phyloP scores from a whole-genome alignment of 1,284 basidiomycete genomes.

The Neolentinus lepideus region DNA sequence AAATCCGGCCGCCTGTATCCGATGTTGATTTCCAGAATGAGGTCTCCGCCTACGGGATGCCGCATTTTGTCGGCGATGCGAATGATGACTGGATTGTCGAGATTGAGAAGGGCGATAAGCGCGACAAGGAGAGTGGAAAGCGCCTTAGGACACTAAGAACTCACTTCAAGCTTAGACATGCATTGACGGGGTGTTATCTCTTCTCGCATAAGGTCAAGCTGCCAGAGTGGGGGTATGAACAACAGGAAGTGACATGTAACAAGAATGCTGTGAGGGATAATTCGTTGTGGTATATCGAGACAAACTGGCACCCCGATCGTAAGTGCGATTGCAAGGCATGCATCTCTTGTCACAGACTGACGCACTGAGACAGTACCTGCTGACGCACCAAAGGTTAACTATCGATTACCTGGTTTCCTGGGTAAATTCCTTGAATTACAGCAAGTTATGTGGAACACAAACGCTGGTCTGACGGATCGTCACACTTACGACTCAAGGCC shows the following conservation, averaged over 20 bases:
- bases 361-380: conserved; percentile 43
- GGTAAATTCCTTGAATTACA: conserved; percentile 91
- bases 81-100: conserved; percentile 97
- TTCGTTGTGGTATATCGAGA: conserved; percentile 95
- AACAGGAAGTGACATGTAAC: conserved; percentile 98
- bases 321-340: conserved; percentile 24
- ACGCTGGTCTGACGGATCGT: conserved; percentile 89
- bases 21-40: conserved; percentile 99
- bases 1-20: conserved; percentile 90
- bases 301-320: conserved; percentile 73
- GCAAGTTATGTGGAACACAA: conserved; percentile 97
- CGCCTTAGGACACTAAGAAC: conserved; percentile 79
- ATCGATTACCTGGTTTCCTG: conserved; percentile 81
- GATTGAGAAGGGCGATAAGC: conserved; percentile 57
- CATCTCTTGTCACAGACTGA: conserved; percentile 1
- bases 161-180: conserved; percentile 81
- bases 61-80: conserved; percentile 79
- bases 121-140: conserved; percentile 63
- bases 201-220: conserved; percentile 98
- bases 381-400: conserved; percentile 82
- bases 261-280: conserved; percentile 90
- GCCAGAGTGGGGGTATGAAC: conserved; percentile 96
- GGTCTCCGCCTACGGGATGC: conserved; percentile 91
- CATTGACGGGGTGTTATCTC: conserved; percentile 88
- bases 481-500: conserved; percentile 95